Base-by-base conservation (phyloP, 805 yeast species). In the Teunomyces pallodes region DNA sequence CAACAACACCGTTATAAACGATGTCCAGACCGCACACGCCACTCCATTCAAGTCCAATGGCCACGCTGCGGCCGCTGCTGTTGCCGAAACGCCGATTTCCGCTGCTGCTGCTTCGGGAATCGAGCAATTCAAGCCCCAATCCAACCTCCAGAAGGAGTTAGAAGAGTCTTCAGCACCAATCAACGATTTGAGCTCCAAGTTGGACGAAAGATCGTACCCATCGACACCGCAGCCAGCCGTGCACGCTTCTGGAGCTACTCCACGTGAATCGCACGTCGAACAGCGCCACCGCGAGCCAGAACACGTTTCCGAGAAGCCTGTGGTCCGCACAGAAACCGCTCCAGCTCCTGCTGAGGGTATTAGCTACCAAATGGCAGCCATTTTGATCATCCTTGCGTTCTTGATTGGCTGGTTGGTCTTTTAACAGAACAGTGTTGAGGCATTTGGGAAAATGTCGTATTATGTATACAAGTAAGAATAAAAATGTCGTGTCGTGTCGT, bases 331-430 rank as follows among this genome's bases (percentile, higher is more conserved):
- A 3, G 35, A 14, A 2, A 14, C 35, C 27, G 24, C 14, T 5
- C 27, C 53, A 31, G 75, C 68, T 48, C 62, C 72, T n/a, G 65
- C 66, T 43, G 64, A 59, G 50, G 84, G 83, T 12, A 69, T 85
- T 40, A 76, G 87, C 16, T 66, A 81, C 36, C 81, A 82, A 28
- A 64, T 77, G 46, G 83, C 86, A 26, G 57, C 54, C 64, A 76
- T 54, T 55, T 81, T 67, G 64, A 75, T 64, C 62, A 71, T 74
- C 43, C 52, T 72, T 52, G 68, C 77, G 75, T 64, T 88, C 83
- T 57, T 70, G 79, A 68, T 86, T 53, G 92, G 90, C 46, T 86
- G 90, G 89, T 74, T 83, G 65, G 79, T 85, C 57, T 82, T 82
- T 59, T 84, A 72, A 68, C 47, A 39, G 14, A 16, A 32, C 35